Conservation (phyloP, 306 rosid genomes). For the Pueraria montana region DNA sequence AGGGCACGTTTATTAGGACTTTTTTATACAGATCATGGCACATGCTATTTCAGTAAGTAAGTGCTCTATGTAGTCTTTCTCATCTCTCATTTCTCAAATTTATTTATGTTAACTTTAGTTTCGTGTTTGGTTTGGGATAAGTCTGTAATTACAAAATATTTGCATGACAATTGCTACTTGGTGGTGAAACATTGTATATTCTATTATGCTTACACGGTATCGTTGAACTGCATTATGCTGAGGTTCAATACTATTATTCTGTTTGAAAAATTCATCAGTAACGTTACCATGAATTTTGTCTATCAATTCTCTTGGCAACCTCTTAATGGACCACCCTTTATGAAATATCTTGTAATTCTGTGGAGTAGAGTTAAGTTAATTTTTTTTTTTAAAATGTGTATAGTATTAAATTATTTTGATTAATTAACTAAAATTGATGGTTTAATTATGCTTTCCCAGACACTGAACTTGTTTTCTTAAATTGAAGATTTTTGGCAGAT, state of each 20-base stretch:
- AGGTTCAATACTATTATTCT: not conserved
- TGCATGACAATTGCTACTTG: not conserved
- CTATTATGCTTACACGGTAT: not conserved
- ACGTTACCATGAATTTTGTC: not conserved
- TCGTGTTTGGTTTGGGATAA: not conserved
- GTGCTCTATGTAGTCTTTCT: constrained; percentile 27
- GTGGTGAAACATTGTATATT: not conserved
- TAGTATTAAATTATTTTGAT: not conserved
- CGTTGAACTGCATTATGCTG: not conserved
- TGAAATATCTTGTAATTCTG: not conserved
- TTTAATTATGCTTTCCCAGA: not conserved
- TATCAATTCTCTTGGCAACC: not conserved
- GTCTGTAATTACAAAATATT: not conserved
- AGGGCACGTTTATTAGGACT: constrained; percentile 40
- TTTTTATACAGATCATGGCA: constrained; percentile 47
- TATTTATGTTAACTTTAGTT: not conserved
- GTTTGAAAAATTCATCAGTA: not conserved
- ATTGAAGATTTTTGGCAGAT: constrained; percentile 59
- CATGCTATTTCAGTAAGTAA: constrained; percentile 63
- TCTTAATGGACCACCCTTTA: not conserved
- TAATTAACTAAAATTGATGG: not conserved
- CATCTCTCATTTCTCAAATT: not conserved
- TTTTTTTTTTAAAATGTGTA: no score
- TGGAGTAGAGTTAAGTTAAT: not conserved
- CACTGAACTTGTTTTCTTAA: not conserved